These are phyloP conservation scores for Spatholobus suberectus DNA, from an alignment of 306 rosid genomes.

Conservation along the genomic window DNA sequence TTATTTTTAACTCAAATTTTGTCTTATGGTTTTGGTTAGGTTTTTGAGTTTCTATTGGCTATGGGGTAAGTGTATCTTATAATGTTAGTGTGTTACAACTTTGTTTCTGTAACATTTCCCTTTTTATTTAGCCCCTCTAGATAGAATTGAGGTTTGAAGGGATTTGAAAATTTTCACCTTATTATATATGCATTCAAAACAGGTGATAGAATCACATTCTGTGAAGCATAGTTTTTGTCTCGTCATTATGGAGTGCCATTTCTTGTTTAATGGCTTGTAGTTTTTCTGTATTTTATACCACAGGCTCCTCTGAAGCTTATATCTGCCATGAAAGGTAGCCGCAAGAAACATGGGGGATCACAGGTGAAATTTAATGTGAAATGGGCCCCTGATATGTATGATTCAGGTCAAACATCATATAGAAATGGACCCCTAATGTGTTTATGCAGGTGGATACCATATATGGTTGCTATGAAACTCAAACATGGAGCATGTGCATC, in stretches of 20 bases:
- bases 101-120: too few species aligned
- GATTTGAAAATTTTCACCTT: too few species aligned
- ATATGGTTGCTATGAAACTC: too few species aligned
- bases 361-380: slow-evolving; percentile 62
- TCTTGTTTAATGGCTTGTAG: slow-evolving; percentile 30
- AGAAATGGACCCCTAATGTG: too few species aligned
- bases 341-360: slow-evolving; percentile 54
- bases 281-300: background rate
- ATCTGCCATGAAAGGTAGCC: slow-evolving; percentile 88
- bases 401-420: too few species aligned
- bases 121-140: too few species aligned
- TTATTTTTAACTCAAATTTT: too few species aligned
- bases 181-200: too few species aligned
- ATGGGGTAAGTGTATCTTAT: background rate
- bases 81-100: background rate
- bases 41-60: background rate
- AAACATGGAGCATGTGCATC: too few species aligned
- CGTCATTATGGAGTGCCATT: background rate
- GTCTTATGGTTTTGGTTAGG: background rate
- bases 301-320: slow-evolving; percentile 66
- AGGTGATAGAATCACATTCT: too few species aligned
- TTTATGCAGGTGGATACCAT: too few species aligned
- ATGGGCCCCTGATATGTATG: slow-evolving; percentile 96
- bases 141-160: too few species aligned
- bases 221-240: background rate